A percentile compares a stretch with the other conserved stretches of the same genome.
Conservation (phyloP, 495 filamentous ascomycete genomes). For the Podospora tetraspora region DNA sequence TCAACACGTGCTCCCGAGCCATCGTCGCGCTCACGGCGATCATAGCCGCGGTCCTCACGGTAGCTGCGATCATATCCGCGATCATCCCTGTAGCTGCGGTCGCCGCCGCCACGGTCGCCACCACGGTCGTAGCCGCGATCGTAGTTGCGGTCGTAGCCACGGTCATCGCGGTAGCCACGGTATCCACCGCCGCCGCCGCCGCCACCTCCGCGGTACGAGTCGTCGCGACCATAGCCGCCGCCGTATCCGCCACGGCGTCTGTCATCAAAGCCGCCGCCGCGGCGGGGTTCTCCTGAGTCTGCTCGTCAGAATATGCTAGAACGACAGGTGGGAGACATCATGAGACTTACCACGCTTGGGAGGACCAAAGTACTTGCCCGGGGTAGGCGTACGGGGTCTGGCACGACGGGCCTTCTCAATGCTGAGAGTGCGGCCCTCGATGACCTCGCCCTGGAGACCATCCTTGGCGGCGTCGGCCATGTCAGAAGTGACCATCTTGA, state of each 20-base stretch:
- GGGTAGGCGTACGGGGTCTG: constrained; percentile 90
- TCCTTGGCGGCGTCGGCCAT: constrained; percentile 96
- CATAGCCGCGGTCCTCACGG: constrained; percentile 55
- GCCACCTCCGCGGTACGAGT: constrained; percentile 41
- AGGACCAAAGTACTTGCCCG: constrained; percentile 98
- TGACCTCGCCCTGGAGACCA: constrained; percentile 87
- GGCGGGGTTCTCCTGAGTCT: constrained; percentile 27
- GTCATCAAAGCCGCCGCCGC: constrained; percentile 25
- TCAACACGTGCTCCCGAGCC: constrained; percentile 43
- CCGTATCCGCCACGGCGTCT: constrained; percentile 29
- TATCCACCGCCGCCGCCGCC: constrained; percentile 14
- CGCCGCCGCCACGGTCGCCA: constrained; percentile 41
- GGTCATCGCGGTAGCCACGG: constrained; percentile 42
- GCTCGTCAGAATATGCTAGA: constrained; percentile 10
- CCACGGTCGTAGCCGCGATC: constrained; percentile 33
- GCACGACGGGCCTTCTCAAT: constrained; percentile 98
- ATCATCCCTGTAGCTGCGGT: constrained; percentile 40
- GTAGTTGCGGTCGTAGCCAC: constrained; percentile 30
- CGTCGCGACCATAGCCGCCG: constrained; percentile 33
- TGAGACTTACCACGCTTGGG: constrained; percentile 83
- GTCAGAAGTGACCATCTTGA: constrained; percentile 94
- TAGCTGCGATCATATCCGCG: constrained; percentile 45
- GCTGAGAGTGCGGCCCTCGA: constrained; percentile 92
- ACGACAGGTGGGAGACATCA: constrained; percentile 4
- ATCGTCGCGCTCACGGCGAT: constrained; percentile 53